Evolutionary conservation across 768 basidiomycete species (phyloP).

Genomic region (Serendipita indica): DNA sequence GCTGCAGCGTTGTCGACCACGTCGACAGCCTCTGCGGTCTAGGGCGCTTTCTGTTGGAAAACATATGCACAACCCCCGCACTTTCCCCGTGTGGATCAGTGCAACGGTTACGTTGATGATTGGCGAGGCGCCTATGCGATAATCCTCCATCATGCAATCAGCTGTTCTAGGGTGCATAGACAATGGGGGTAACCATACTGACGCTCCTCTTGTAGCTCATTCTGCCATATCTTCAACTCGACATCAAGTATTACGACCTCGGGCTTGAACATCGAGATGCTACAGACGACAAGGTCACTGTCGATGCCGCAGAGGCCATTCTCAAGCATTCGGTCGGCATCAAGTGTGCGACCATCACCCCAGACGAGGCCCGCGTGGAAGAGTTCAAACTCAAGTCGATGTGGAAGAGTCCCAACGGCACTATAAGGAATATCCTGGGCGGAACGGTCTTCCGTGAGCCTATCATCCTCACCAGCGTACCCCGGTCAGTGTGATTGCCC

Average conservation of each 20-base stretch:
- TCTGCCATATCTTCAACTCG: constrained; percentile 82
- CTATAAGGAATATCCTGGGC: constrained; percentile 84
- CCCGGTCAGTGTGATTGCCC: no score
- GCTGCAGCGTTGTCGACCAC: not conserved
- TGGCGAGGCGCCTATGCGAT: no score
- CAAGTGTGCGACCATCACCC: constrained; percentile 98
- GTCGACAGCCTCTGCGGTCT: not conserved
- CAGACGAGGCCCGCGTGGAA: constrained; percentile 88
- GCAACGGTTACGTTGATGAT: no score
- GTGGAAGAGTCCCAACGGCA: constrained; percentile 97
- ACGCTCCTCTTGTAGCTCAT: constrained; percentile 50
- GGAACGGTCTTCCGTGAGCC: constrained; percentile 99
- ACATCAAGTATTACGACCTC: constrained; percentile 98
- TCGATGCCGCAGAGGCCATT: constrained; percentile 90
- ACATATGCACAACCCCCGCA: not conserved
- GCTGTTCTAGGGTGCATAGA: no score
- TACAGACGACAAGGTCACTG: constrained; percentile 88
- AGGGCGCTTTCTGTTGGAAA: not conserved
- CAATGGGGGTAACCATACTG: no score
- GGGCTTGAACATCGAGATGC: constrained; percentile 86
- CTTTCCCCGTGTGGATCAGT: not conserved
- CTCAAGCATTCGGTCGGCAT: constrained; percentile 90
- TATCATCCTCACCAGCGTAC: constrained; percentile 81
- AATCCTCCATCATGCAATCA: no score
- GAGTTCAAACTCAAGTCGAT: constrained; percentile 98